These are phyloP conservation scores for Naematelia aurantialba DNA, from an alignment of 768 basidiomycete species.

Conservation along the genomic window DNA sequence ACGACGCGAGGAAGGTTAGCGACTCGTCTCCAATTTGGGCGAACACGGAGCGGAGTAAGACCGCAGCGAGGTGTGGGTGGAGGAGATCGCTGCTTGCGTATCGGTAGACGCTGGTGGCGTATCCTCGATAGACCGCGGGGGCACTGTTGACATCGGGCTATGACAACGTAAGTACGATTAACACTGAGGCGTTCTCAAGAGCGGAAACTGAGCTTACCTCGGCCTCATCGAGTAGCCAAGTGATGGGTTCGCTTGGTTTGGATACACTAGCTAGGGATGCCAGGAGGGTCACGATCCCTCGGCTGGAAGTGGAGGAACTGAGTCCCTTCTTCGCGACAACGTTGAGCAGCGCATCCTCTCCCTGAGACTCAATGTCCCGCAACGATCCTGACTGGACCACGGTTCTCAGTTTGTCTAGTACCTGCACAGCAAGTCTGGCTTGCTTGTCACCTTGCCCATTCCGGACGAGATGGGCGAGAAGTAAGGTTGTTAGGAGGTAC, in stretches of 20 bases:
- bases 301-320: neutral
- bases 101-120: slow-evolving; percentile 65
- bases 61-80: slow-evolving; percentile 57
- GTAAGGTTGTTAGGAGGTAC: slow-evolving; percentile 61
- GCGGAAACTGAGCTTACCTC: no score
- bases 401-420: slow-evolving; percentile 9
- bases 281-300: slow-evolving; percentile 27
- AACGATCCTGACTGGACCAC: neutral
- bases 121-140: slow-evolving; percentile 32
- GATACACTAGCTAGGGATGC: slow-evolving; percentile 27
- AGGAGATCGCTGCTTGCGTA: slow-evolving; percentile 61
- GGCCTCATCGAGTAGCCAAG: slow-evolving; percentile 20
- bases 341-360: neutral
- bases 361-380: slow-evolving; percentile 5
- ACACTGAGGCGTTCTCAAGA: no score
- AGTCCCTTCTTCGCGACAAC: neutral
- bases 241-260: slow-evolving; percentile 5
- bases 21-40: slow-evolving; percentile 65
- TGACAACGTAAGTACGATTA: neutral
- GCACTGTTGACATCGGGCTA: neutral
- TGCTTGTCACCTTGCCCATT: slow-evolving; percentile 61
- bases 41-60: slow-evolving; percentile 65
- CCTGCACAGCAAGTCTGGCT: slow-evolving; percentile 56
- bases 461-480: slow-evolving; percentile 62
- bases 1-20: slow-evolving; percentile 72